Conservation (phyloP, 2,329 filamentous ascomycete species). For the Venturia nashicola region DNA sequence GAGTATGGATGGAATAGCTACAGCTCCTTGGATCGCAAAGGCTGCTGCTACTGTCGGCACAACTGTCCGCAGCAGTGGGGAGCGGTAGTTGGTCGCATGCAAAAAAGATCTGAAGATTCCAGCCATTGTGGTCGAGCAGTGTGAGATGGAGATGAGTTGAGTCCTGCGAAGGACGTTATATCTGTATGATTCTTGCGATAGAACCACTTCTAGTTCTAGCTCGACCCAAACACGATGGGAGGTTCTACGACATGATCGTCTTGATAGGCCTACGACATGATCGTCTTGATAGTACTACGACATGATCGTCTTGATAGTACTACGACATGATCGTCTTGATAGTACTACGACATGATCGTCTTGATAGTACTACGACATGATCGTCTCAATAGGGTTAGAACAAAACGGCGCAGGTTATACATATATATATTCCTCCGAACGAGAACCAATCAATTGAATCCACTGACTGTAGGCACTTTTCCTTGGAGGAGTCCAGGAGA, state of each 20-base stretch:
- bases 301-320: too few relatives aligned
- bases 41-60: constrained; percentile 50
- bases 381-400: not conserved
- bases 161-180: not conserved
- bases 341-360: too few relatives aligned
- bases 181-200: not conserved
- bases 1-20: constrained; percentile 49
- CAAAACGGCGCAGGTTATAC: not conserved
- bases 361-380: not conserved
- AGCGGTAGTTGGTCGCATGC: constrained; percentile 7
- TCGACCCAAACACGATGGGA: not conserved
- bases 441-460: not conserved
- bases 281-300: too few relatives aligned
- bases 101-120: constrained; percentile 8
- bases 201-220: too few relatives aligned
- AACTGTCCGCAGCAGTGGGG: constrained; percentile 49
- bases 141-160: too few relatives aligned
- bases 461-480: too few relatives aligned
- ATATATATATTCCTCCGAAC: not conserved
- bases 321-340: too few relatives aligned
- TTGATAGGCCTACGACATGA: too few relatives aligned
- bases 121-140: constrained; percentile 1
- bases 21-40: constrained; percentile 49
- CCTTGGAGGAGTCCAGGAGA: not conserved
- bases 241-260: not conserved